Base-by-base conservation (phyloP, 768 basidiomycete species). In the Ramaria sp. region DNA sequence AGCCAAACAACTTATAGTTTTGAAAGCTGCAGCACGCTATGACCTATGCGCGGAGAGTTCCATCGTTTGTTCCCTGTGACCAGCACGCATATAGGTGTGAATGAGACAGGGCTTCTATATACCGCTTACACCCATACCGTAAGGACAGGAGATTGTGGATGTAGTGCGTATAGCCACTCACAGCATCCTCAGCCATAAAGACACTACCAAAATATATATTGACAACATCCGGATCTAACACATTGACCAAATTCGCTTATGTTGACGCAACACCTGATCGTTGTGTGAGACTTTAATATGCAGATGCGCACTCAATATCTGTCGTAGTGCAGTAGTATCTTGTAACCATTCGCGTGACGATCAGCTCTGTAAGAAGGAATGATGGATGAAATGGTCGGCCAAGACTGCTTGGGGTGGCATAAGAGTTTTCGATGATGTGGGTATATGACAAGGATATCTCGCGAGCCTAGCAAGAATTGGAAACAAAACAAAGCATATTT, bases 1-100 rank as follows among this genome's bases (percentile, higher is more conserved):
- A 93, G 30, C 75, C 73, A 62, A 90, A 94, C 18, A 91, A 65
- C 27, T 81, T 66, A 1, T 88, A 85, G 1, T 95, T 95, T 5
- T 87, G 82, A 98, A 79, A 53, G 83, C 87, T 1, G 93, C 91
- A 2, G 91, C 90, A 24, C 92, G 76, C 95, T 93, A 97, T 0
- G 90, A 85, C 59, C 94, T 88, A 58, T 91, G 83, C 0, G 86
- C 85, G 61, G 79, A 81, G 16, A 91, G 68, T 32, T 88, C 84
- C 3, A 93, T 72, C 0, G 93, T 94, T 10, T 89, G 84, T 10
- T 88, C 88, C 27, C 95, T 66, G 56, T 83, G 72, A n/a, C 94
- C 94, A 5, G 86, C 83, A 41, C 94, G 81, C 2, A 97, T 74
- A 58, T 85, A 84, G 24, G 82, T 78, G 67, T 0, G 85, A 80